A percentile compares a stretch with the other conserved stretches of the same genome.
Evolutionary conservation across 352 stramenopile genomes (phyloP).

Genomic region (Thalassiosira livingstoniorum): DNA sequence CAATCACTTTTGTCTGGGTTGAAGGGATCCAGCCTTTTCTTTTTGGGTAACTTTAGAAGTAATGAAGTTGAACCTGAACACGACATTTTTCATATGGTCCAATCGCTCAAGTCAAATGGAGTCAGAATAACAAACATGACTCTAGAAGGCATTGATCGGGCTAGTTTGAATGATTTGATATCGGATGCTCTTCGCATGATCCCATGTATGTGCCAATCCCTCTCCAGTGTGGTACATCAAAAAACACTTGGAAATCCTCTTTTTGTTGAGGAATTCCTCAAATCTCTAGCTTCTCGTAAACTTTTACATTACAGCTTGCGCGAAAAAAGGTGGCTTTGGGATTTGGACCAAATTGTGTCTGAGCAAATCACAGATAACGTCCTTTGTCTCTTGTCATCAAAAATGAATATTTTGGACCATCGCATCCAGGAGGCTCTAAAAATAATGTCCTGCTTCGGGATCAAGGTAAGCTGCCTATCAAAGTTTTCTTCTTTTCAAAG

Average conservation of each 20-base stretch:
- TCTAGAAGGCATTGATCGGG: conserved; percentile 40
- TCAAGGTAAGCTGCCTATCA: conserved; percentile 19
- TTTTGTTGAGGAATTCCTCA: conserved; percentile 38
- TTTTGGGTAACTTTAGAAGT: conserved; percentile 1
- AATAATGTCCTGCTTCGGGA: conserved; percentile 53
- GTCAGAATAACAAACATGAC: conserved; percentile 28
- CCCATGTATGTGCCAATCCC: conserved; percentile 36
- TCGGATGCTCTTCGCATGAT: conserved; percentile 52
- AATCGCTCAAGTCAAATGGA: conserved; percentile 16
- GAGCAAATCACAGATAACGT: conserved; percentile 50
- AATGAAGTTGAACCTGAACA: conserved; percentile 46
- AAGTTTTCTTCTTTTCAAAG: no score
- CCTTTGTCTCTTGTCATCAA: conserved; percentile 35
- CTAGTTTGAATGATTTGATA: conserved; percentile 51
- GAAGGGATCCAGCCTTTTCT: background rate
- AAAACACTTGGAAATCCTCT: conserved; percentile 53
- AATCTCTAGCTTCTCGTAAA: conserved; percentile 35
- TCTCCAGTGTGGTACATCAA: conserved; percentile 34
- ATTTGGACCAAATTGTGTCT: conserved; percentile 32
- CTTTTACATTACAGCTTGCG: conserved; percentile 46
- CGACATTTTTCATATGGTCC: conserved; percentile 37
- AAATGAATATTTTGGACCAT: conserved; percentile 41
- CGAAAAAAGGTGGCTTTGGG: conserved; percentile 48
- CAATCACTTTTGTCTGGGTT: background rate
- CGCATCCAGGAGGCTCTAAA: conserved; percentile 40